Base-by-base conservation (phyloP, 345 rosid genomes). In the Citrus unshiu region DNA sequence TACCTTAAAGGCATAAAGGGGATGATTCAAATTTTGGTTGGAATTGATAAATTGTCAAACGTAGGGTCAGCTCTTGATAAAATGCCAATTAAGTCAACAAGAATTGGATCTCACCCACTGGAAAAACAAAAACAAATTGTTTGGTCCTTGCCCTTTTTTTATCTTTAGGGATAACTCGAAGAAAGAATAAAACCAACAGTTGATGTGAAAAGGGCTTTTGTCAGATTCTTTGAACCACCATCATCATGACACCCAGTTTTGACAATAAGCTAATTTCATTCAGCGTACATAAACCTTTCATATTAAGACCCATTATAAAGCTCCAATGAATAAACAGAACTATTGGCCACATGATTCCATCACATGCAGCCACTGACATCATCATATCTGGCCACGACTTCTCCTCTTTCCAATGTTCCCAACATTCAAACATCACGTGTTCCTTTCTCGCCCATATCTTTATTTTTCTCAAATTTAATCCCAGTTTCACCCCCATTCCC, bases 381-480 rank as follows among this genome's bases (percentile, higher is more conserved):
- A 88, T 88, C 89, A 86, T 89, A 83, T 86, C 90, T 89, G 91
- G 87, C 93, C 93, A 89, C 88, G 86, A 87, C 90, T 70, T 83
- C 92, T 54, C 82, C 92, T 80, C 93, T 85, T 88, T 74, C 85
- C 90, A 7, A 87, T 89, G 93, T 90, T 76, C 81, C 96, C 92
- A 84, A 85, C 94, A 87, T 89, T 88, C 91, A 87, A 87, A 86
- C 94, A 85, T 84, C 90, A 82, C 90, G 86, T 88, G 84, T 79
- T 74, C 19, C 67, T 87, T 75, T 77, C 34, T 12, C 65, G 29
- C 27, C 46, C 19, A 69, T 37, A 43, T 32, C 27, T 10, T 2
- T 3, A 12, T 46, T 46, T 13, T 46, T 61, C 40, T 37, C 39
- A 46, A 64, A 6, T 32, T 16, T 30, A 75, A 62, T 79, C 64